Evolutionary conservation across 768 basidiomycete genomes (phyloP).

Genomic region (Phylloporus sp.): DNA sequence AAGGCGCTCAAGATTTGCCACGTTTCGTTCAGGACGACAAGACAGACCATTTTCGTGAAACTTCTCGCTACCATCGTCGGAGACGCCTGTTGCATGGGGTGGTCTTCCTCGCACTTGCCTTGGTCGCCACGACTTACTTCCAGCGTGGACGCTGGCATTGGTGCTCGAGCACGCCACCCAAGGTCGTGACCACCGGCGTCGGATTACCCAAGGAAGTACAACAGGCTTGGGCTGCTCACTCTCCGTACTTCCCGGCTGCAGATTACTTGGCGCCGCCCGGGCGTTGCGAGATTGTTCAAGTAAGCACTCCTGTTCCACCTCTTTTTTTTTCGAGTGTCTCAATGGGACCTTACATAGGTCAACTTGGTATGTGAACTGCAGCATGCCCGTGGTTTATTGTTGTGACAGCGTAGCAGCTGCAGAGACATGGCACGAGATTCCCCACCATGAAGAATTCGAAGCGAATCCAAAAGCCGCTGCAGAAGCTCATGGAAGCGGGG

Average conservation of each 20-base stretch:
- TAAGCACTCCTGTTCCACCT: conserved; percentile 18
- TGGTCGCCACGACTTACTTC: conserved; percentile 14
- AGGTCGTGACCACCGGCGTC: background rate
- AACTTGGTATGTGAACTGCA: conserved; percentile 24
- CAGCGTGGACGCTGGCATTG: conserved; percentile 7
- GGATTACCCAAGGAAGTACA: conserved; percentile 22
- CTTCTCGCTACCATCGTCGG: background rate
- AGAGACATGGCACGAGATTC: conserved; percentile 76
- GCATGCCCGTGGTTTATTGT: background rate
- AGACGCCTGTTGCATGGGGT: conserved; percentile 1
- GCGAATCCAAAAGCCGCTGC: conserved; percentile 43
- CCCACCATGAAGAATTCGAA: conserved; percentile 51
- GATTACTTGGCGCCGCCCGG: conserved; percentile 43
- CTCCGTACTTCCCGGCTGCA: conserved; percentile 51
- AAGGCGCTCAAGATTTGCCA: conserved; percentile 5
- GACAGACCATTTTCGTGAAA: background rate
- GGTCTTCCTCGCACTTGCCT: conserved; percentile 12
- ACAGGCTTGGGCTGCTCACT: conserved; percentile 54
- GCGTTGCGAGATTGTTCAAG: conserved; percentile 54
- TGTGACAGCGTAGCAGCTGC: conserved; percentile 43
- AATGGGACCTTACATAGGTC: conserved; percentile 13
- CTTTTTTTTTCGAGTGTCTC: background rate
- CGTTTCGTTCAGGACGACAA: conserved; percentile 7
- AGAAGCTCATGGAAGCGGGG: conserved; percentile 47
- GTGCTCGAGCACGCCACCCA: background rate